phyloP scores from a whole-genome alignment of 2,329 filamentous ascomycete genomes.

The Penicillium sp. region DNA sequence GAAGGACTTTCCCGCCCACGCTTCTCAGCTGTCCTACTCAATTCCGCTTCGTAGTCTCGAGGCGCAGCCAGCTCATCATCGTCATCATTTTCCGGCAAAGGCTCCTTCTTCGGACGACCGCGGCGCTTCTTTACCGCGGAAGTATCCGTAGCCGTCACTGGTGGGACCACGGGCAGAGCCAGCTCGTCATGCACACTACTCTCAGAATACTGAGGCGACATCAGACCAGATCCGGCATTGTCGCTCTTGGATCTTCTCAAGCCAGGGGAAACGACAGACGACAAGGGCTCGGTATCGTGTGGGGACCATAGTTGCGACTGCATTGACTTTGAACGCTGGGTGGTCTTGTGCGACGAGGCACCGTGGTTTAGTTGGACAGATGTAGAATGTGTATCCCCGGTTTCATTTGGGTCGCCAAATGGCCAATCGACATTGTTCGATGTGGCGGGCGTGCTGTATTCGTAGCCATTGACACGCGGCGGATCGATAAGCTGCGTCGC shows the following conservation, averaged over 20 bases:
- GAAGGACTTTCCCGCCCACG: constrained; percentile 23
- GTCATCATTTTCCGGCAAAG: constrained; percentile 27
- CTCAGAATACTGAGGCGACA: constrained; percentile 23
- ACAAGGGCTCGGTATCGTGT: constrained; percentile 45
- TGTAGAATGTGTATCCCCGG: not conserved
- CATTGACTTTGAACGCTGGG: constrained; percentile 30
- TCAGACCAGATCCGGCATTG: constrained; percentile 8
- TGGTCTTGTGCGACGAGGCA: constrained; percentile 11
- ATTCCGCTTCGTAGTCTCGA: constrained; percentile 3
- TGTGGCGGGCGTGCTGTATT: constrained; percentile 13
- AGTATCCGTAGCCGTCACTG: constrained; percentile 25
- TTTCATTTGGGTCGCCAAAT: not conserved
- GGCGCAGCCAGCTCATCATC: constrained; percentile 31
- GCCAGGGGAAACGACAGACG: constrained; percentile 34
- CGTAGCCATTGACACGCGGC: constrained; percentile 5
- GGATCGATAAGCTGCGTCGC: constrained; percentile 14
- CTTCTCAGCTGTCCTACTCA: constrained; percentile 20
- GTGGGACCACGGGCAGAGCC: constrained; percentile 26
- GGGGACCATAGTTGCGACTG: constrained; percentile 35
- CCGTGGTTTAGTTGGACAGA: not conserved
- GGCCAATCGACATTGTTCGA: constrained; percentile 7
- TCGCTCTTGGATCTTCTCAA: constrained; percentile 30
- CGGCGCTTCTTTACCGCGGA: constrained; percentile 31
- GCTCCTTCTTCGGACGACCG: constrained; percentile 35
- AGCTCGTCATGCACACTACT: constrained; percentile 32